Evolutionary conservation across 1,284 basidiomycete species (phyloP), one percentile per base, ranked within the genome.

Genomic region (Tilletia caries): DNA sequence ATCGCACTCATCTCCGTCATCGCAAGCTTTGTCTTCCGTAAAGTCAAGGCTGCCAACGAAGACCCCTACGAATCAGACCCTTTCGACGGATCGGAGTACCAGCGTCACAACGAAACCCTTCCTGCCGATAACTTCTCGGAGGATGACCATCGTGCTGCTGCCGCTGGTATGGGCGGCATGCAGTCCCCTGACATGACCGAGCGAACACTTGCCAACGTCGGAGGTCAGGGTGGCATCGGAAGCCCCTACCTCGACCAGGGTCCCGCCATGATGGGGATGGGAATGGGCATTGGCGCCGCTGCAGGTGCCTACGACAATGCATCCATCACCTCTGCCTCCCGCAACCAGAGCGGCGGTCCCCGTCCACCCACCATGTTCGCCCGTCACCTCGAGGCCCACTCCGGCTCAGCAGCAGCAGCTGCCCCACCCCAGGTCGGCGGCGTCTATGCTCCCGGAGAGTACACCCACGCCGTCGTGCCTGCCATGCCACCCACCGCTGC

Each of bases 361-460:
- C 75, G 83, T 2, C 83, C 83, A 4, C 83, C 83, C 1, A 82
- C 83, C 43, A 79, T 81, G 75, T 81, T 84, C 70, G 73, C 77
- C 33, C 76, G 78, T 34, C 83, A 84, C 73, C 80, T 76, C 65
- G 71, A 75, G 1, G 76, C 68, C 20, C 71, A 62, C 66, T 27
- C 69, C 34, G 32, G 69, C 70, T 29, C 46, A 34, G 33, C 65
- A 62, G 67, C 25, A 67, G 70, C 64, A 68, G 37, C 33, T 3
- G 60, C 27, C 8, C 37, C 41, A 4, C 70, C 77, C 33, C 70
- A 73, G 60, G 69, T 78, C 8, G 76, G 76, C 52, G 76, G 73
- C 32, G 73, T 76, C 69, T 78, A 75, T 68, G 73, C 71, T 52
- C 70, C 15, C 66, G 68, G 48, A 3, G 34, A 65, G 68, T 69